Evolutionary conservation across 2,329 filamentous ascomycete genomes (phyloP).

Genomic region (Thielaviopsis cerberus): DNA sequence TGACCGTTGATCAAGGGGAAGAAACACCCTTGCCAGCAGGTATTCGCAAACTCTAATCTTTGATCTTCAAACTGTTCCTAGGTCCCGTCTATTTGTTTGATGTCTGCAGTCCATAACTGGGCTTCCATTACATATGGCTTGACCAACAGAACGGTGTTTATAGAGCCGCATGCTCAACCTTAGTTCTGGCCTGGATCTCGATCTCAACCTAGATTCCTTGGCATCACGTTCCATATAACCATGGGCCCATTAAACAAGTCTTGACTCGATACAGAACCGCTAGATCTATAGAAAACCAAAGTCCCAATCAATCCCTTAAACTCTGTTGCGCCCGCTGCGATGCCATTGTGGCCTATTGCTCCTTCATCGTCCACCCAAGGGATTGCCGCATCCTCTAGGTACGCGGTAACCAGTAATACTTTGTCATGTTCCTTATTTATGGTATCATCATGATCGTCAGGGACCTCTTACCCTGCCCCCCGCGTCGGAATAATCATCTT

Average conservation of each 20-base stretch:
- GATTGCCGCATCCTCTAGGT: not conserved
- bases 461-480: not conserved
- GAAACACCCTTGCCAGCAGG: too few species aligned
- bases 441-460: not conserved
- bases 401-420: too few species aligned
- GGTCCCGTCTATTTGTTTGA: not conserved
- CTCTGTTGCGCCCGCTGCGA: not conserved
- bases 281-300: not conserved
- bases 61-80: too few species aligned
- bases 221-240: not conserved
- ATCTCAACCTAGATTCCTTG: not conserved
- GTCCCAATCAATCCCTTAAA: not conserved
- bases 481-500: not conserved
- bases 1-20: too few species aligned
- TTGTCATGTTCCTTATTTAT: not conserved
- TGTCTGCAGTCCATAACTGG: too few species aligned
- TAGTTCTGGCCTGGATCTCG: too few species aligned
- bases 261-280: not conserved
- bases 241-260: not conserved
- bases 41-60: too few species aligned
- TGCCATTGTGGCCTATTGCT: not conserved
- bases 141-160: too few species aligned
- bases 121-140: too few species aligned
- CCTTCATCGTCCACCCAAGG: not conserved
- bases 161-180: not conserved